These are phyloP conservation scores for Ascobolus immersus DNA, from an alignment of 495 filamentous ascomycete species.

Conservation along the genomic window DNA sequence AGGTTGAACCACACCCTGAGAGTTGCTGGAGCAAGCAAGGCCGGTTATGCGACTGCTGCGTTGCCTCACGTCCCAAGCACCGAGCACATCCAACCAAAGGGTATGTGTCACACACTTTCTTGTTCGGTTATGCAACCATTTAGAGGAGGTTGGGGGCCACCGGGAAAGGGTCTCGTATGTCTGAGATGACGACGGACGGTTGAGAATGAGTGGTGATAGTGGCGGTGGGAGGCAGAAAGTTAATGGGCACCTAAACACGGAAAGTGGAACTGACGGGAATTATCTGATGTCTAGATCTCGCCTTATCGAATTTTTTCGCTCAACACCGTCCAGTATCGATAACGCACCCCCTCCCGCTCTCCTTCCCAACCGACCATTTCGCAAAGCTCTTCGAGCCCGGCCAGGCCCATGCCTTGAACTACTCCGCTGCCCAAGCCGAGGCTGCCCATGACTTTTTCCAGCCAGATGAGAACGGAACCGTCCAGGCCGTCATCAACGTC, in stretches of 20 bases:
- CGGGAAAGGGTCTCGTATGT: constrained; percentile 17
- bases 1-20: no score
- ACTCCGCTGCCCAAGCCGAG: constrained; percentile 14
- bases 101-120: no score
- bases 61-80: no score
- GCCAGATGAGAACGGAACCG: constrained; percentile 18
- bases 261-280: constrained; percentile 13
- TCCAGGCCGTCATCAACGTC: constrained; percentile 24
- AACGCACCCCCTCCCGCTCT: constrained; percentile 48
- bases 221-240: constrained; percentile 23
- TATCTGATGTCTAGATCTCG: constrained; percentile 35
- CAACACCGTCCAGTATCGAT: constrained; percentile 84
- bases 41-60: no score
- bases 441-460: constrained; percentile 15
- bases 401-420: constrained; percentile 24
- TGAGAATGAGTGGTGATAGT: constrained; percentile 26
- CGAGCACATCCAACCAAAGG: no score
- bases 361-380: constrained; percentile 45
- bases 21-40: no score
- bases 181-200: constrained; percentile 17
- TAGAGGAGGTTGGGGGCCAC: constrained; percentile 15
- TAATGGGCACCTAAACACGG: constrained; percentile 17
- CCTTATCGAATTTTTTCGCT: constrained; percentile 79
- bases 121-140: no score
- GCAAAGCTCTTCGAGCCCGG: constrained; percentile 49